Evolutionary conservation across 768 basidiomycete genomes (phyloP).

Genomic region (Chiua virens): DNA sequence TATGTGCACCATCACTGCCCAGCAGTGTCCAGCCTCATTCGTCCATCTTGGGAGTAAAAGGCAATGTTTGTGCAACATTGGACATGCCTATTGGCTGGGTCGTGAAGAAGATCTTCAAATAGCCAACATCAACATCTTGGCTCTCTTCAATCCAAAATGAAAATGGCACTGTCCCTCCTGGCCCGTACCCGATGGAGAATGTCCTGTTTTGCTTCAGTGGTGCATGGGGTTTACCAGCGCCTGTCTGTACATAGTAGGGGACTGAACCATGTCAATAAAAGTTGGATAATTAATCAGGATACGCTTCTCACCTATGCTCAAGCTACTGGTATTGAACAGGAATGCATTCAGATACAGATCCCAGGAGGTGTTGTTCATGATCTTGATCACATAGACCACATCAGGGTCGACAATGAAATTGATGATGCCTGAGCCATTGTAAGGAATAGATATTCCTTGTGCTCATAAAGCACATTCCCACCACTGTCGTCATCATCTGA

Average conservation of each 20-base stretch:
- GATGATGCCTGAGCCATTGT: constrained; percentile 10
- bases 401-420: constrained; percentile 23
- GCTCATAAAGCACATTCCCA: no score
- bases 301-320: constrained; percentile 33
- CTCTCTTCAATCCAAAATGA: constrained; percentile 14
- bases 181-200: constrained; percentile 43
- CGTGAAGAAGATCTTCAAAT: constrained; percentile 45
- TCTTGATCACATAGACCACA: constrained; percentile 33
- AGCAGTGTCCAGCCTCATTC: background rate
- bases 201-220: constrained; percentile 5
- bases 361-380: constrained; percentile 7
- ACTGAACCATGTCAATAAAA: constrained; percentile 1
- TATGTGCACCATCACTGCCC: background rate
- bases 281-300: background rate
- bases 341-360: constrained; percentile 40
- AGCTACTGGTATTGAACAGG: constrained; percentile 41
- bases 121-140: constrained; percentile 39
- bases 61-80: constrained; percentile 33
- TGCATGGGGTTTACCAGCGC: background rate
- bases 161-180: constrained; percentile 17
- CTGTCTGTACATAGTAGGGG: constrained; percentile 5
- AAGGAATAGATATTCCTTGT: no score
- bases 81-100: constrained; percentile 36
- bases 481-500: no score
- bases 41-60: constrained; percentile 19